Conservation (phyloP, 768 basidiomycete species). For the Tephrocybe sp. region DNA sequence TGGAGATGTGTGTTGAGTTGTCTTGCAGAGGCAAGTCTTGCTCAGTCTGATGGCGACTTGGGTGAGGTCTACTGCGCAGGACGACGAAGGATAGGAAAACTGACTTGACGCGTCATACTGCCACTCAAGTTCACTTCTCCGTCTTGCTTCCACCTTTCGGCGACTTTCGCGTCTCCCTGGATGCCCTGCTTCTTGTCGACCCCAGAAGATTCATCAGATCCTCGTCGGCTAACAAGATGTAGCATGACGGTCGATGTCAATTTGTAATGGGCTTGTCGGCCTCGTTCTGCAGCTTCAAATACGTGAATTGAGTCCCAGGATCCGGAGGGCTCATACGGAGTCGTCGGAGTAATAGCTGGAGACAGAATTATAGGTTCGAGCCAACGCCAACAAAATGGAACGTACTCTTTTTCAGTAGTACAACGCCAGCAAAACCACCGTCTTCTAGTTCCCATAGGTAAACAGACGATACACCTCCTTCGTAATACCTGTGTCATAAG, state of each 20-base stretch:
- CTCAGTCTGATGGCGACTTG: conserved; percentile 62
- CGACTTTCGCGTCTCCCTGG: conserved; percentile 32
- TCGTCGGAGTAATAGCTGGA: conserved; percentile 59
- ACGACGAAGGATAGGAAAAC: conserved; percentile 20
- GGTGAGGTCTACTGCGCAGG: background rate
- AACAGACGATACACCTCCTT: conserved; percentile 95
- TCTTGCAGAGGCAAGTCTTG: conserved; percentile 84
- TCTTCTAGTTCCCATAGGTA: conserved; percentile 99
- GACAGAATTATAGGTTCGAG: conserved; percentile 25
- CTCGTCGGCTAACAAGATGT: conserved; percentile 65
- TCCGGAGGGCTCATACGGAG: conserved; percentile 65
- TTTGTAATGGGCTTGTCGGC: conserved; percentile 93
- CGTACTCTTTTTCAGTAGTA: conserved; percentile 90
- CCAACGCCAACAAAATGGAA: conserved; percentile 1
- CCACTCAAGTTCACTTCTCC: conserved; percentile 87
- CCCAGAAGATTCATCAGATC: conserved; percentile 30
- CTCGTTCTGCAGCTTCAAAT: conserved; percentile 91
- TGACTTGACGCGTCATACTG: conserved; percentile 95
- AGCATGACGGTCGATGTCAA: conserved; percentile 97
- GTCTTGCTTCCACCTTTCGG: conserved; percentile 52
- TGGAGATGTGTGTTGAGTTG: conserved; percentile 81
- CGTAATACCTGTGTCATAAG: conserved; percentile 77
- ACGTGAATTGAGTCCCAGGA: conserved; percentile 99
- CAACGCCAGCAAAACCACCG: conserved; percentile 94
- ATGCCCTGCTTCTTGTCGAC: conserved; percentile 25